phyloP scores from a whole-genome alignment of 495 filamentous ascomycete species.

The Lophium mytilinum region DNA sequence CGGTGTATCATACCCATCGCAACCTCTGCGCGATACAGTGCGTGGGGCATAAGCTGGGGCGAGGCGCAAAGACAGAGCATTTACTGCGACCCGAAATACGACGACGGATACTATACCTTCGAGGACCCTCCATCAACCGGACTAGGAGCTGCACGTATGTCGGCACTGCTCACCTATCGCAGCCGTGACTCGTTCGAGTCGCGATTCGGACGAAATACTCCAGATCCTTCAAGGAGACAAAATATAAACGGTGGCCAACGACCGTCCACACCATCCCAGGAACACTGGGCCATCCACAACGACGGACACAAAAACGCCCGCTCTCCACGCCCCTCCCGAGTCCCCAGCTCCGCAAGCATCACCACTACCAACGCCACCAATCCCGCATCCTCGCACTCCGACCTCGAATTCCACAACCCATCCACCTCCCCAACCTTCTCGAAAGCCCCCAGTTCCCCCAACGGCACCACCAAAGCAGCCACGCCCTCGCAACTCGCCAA shows the following conservation, averaged over 20 bases:
- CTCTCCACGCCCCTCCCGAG: constrained; percentile 35
- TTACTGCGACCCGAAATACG: constrained; percentile 96
- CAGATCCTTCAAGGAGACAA: constrained; percentile 71
- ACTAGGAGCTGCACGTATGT: constrained; percentile 92
- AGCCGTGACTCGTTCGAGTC: constrained; percentile 95
- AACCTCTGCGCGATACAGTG: constrained; percentile 87
- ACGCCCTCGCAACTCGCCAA: constrained; percentile 22
- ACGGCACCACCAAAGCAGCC: constrained; percentile 2
- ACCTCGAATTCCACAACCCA: constrained; percentile 19
- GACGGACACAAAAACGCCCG: constrained; percentile 68
- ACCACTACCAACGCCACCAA: neutral
- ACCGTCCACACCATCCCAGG: constrained; percentile 60
- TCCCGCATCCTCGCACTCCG: neutral
- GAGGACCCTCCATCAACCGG: constrained; percentile 66
- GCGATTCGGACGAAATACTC: constrained; percentile 86
- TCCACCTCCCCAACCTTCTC: constrained; percentile 2
- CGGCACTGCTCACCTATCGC: constrained; percentile 88
- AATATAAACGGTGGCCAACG: constrained; percentile 61
- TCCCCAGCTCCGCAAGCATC: constrained; percentile 31
- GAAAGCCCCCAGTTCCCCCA: neutral
- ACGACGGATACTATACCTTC: constrained; percentile 87
- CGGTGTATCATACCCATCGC: constrained; percentile 87
- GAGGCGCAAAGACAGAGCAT: constrained; percentile 97
- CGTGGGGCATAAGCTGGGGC: constrained; percentile 99
- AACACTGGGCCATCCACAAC: constrained; percentile 92